phyloP scores from a whole-genome alignment of 1,284 basidiomycete species.

The Pholiota adiposa region DNA sequence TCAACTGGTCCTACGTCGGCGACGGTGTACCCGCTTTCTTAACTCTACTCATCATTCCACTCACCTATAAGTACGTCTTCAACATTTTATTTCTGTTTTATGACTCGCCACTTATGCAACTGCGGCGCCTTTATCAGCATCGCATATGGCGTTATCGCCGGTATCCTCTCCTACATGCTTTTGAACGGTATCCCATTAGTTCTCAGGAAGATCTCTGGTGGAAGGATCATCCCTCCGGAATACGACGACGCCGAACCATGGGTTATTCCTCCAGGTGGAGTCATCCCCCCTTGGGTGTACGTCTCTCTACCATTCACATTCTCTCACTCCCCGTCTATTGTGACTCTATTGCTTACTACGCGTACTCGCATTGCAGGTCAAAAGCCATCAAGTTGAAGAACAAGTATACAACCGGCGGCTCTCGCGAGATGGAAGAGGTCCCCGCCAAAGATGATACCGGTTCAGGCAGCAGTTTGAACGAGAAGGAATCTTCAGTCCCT shows the following conservation, averaged over 20 bases:
- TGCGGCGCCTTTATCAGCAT: slow-evolving; percentile 57
- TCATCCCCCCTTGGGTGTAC: slow-evolving; percentile 75
- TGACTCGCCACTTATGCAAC: slow-evolving; percentile 21
- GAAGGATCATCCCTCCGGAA: slow-evolving; percentile 71
- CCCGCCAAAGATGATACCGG: slow-evolving; percentile 4
- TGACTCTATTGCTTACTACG: neutral
- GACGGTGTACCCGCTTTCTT: slow-evolving; percentile 87
- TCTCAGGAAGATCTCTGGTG: slow-evolving; percentile 58
- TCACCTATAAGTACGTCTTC: slow-evolving; percentile 72
- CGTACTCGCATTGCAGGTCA: neutral
- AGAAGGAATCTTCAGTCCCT: slow-evolving; percentile 12
- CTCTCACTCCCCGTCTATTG: neutral
- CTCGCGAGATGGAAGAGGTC: neutral
- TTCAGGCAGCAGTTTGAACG: slow-evolving; percentile 17
- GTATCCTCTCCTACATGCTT: slow-evolving; percentile 71
- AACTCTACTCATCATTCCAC: slow-evolving; percentile 76
- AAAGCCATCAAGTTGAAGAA: slow-evolving; percentile 10
- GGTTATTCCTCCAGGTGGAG: slow-evolving; percentile 69
- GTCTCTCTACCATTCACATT: slow-evolving; percentile 13
- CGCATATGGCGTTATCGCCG: slow-evolving; percentile 88
- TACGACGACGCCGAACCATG: slow-evolving; percentile 68
- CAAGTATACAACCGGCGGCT: slow-evolving; percentile 2
- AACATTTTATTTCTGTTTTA: slow-evolving; percentile 4
- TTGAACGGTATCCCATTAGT: slow-evolving; percentile 74
- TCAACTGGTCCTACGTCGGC: slow-evolving; percentile 90